Conservation (phyloP, 2,329 filamentous ascomycete species). For the Colletotrichum falcatum region DNA sequence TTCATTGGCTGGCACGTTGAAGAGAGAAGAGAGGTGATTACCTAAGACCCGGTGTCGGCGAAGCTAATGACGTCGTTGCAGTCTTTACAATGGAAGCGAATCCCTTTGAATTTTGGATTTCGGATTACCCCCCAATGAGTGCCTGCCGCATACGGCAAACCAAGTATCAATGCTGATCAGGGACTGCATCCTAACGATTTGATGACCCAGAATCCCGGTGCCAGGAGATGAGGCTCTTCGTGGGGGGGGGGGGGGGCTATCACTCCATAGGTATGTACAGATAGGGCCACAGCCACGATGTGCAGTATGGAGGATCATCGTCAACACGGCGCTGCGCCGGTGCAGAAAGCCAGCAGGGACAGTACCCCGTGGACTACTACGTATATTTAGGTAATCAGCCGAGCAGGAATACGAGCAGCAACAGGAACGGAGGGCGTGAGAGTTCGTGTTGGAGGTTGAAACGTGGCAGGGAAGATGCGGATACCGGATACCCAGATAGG, state of each 20-base stretch:
- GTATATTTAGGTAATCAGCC: no score
- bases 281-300: slow-evolving; percentile 30
- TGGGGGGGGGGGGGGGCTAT: neutral
- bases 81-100: neutral
- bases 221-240: slow-evolving; percentile 7
- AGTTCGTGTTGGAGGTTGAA: slow-evolving; percentile 22
- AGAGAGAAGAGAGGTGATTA: slow-evolving; percentile 1
- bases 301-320: slow-evolving; percentile 3
- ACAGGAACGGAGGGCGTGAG: neutral
- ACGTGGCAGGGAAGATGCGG: slow-evolving; percentile 21
- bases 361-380: no score
- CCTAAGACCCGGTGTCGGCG: slow-evolving; percentile 32
- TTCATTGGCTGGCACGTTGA: slow-evolving; percentile 26
- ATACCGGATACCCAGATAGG: no score
- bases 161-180: neutral
- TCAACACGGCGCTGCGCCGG: neutral
- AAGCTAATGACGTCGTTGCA: slow-evolving; percentile 36
- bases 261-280: no score
- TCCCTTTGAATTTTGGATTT: no score
- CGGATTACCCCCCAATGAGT: neutral
- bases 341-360: neutral
- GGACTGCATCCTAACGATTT: neutral
- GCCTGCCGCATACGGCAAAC: neutral
- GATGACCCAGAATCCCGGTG: neutral
- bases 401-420: neutral